phyloP scores from a whole-genome alignment of 192 early-diverging fungal genomes.

The Chytriomyces confervae region DNA sequence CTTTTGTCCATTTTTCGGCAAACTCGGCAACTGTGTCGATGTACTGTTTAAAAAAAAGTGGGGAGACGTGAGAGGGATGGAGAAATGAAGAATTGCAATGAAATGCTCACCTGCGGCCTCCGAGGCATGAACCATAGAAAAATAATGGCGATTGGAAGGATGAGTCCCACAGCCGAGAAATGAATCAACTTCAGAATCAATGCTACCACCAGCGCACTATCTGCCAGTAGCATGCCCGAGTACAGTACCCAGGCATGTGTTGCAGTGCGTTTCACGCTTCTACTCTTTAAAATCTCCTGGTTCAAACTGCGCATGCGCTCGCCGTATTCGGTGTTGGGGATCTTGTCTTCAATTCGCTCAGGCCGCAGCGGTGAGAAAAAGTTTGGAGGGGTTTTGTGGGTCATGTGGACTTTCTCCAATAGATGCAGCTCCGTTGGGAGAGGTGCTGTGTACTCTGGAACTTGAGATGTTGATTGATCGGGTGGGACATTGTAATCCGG shows the following conservation, averaged over 20 bases:
- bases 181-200: not conserved
- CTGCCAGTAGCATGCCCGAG: not conserved
- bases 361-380: not conserved
- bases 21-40: not conserved
- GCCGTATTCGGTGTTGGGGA: not conserved
- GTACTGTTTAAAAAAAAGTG: slow-evolving; percentile 7
- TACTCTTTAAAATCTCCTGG: not conserved
- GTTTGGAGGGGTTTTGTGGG: not conserved
- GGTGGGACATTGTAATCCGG: not conserved
- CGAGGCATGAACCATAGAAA: not conserved
- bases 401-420: slow-evolving; percentile 4
- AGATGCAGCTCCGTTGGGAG: slow-evolving; percentile 8
- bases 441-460: slow-evolving; percentile 12
- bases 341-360: slow-evolving; percentile 16
- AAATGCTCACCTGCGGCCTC: not conserved
- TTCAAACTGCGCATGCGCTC: not conserved
- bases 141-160: not conserved
- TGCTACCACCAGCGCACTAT: not conserved
- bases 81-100: not conserved
- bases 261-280: not conserved
- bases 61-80: not conserved
- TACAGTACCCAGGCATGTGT: not conserved
- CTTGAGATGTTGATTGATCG: not conserved
- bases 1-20: slow-evolving; percentile 21
- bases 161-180: not conserved